A percentile compares a stretch with the other conserved stretches of the same genome.
These are phyloP conservation scores for Hymenoscyphus scutula DNA, from an alignment of 2,329 filamentous ascomycete species.

Conservation along the genomic window DNA sequence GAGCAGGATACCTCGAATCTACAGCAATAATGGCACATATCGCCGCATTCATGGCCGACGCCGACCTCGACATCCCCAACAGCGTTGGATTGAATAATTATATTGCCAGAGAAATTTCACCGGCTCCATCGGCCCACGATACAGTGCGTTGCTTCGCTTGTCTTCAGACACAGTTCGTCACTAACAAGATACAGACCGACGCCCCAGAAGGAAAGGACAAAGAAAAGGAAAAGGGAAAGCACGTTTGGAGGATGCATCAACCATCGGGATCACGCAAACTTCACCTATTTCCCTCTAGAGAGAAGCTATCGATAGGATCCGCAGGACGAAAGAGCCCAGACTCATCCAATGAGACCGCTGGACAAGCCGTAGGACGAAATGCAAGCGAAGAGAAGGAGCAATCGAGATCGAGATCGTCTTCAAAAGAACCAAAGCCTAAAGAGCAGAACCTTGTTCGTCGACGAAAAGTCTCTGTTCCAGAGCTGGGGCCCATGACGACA, in stretches of 20 bases:
- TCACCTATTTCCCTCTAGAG: conserved; percentile 58
- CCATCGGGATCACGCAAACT: conserved; percentile 53
- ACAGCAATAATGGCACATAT: conserved; percentile 59
- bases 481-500: conserved; percentile 66
- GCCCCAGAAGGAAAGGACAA: conserved; percentile 32
- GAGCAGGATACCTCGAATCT: conserved; percentile 24
- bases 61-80: conserved; percentile 16
- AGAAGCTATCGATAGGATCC: conserved; percentile 36
- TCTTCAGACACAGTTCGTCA: conserved; percentile 5
- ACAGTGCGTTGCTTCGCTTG: conserved; percentile 27
- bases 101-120: conserved; percentile 51
- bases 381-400: conserved; percentile 39
- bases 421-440: conserved; percentile 58
- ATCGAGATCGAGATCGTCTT: conserved; percentile 46
- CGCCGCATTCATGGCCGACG: conserved; percentile 54
- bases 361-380: conserved; percentile 30
- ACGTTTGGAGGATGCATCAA: conserved; percentile 59
- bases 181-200: conserved; percentile 10
- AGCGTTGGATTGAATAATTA: conserved; percentile 43
- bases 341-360: conserved; percentile 41
- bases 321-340: conserved; percentile 46
- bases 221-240: conserved; percentile 43
- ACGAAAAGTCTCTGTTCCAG: conserved; percentile 56
- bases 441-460: conserved; percentile 56
- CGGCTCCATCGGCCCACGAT: conserved; percentile 39